phyloP scores from a whole-genome alignment of 768 basidiomycete species.

The Suillus cothurnatus region DNA sequence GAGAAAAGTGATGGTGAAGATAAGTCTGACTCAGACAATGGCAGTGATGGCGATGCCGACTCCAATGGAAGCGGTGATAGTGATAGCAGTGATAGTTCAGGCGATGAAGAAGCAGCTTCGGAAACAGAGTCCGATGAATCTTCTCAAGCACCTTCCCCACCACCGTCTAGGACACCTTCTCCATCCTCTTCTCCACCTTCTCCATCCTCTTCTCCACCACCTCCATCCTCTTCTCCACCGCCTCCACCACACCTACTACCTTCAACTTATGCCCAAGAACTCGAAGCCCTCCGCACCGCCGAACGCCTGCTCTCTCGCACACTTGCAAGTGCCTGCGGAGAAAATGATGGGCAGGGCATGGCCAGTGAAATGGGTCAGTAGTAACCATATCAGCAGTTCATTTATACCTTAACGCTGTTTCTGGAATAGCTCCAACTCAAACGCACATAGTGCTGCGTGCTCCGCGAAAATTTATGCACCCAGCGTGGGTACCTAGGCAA shows the following conservation, averaged over 20 bases:
- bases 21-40: constrained; percentile 18
- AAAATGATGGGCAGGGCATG: constrained; percentile 41
- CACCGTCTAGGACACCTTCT: constrained; percentile 15
- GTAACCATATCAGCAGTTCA: neutral
- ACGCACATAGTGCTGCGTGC: constrained; percentile 50
- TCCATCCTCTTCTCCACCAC: constrained; percentile 18
- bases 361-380: constrained; percentile 43
- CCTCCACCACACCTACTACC: constrained; percentile 1
- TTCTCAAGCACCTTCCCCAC: constrained; percentile 28
- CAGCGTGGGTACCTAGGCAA: constrained; percentile 50
- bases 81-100: constrained; percentile 7
- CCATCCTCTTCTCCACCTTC: constrained; percentile 13
- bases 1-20: constrained; percentile 5
- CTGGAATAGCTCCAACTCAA: constrained; percentile 45
- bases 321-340: constrained; percentile 45
- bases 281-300: constrained; percentile 36
- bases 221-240: constrained; percentile 12
- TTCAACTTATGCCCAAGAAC: constrained; percentile 30
- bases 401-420: neutral
- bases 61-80: neutral
- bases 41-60: constrained; percentile 20
- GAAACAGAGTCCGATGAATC: constrained; percentile 22
- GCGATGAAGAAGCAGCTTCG: constrained; percentile 7
- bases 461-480: constrained; percentile 48
- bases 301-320: constrained; percentile 48